A percentile compares a stretch with the other conserved stretches of the same genome.
Evolutionary conservation across 2,329 filamentous ascomycete species (phyloP).

Genomic region (Pseudovirgaria hyperparasitica): DNA sequence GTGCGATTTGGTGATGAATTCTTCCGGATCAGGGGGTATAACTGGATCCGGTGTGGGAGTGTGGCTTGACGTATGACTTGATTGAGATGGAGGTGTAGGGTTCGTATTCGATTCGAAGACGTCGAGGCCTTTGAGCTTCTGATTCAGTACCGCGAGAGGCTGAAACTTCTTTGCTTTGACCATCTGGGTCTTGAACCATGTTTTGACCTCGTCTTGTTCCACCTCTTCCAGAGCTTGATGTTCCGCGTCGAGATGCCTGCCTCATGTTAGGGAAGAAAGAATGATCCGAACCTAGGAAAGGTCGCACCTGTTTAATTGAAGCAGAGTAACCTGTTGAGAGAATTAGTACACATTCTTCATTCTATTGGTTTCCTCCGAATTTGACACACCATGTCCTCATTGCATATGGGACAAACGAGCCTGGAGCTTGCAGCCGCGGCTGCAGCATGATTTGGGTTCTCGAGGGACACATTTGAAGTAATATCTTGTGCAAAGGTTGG

Average conservation of each 20-base stretch:
- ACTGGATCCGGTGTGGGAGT: conserved; percentile 17
- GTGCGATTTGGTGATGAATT: conserved; percentile 74
- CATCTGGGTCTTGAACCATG: conserved; percentile 93
- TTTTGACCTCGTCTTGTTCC: conserved; percentile 88
- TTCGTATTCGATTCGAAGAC: conserved; percentile 89
- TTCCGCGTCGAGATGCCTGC: conserved; percentile 68
- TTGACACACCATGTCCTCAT: conserved; percentile 75
- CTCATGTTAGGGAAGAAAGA: conserved; percentile 6
- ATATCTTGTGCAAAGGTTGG: conserved; percentile 67
- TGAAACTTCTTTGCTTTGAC: conserved; percentile 88
- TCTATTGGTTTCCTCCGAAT: conserved; percentile 5
- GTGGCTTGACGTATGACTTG: conserved; percentile 19
- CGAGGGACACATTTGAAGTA: conserved; percentile 64
- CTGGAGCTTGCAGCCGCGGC: conserved; percentile 48
- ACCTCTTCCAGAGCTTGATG: conserved; percentile 83
- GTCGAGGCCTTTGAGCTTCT: conserved; percentile 83
- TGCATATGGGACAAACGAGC: conserved; percentile 94
- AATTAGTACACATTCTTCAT: conserved; percentile 12
- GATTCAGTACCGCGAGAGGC: conserved; percentile 79
- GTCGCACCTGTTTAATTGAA: conserved; percentile 61
- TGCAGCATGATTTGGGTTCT: conserved; percentile 42
- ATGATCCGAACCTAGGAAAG: not conserved
- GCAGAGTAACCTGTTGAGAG: conserved; percentile 58
- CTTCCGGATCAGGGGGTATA: conserved; percentile 58
- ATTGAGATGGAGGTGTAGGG: conserved; percentile 26